phyloP scores from a whole-genome alignment of 2,329 filamentous ascomycete genomes.

The Lachnellula occidentalis region DNA sequence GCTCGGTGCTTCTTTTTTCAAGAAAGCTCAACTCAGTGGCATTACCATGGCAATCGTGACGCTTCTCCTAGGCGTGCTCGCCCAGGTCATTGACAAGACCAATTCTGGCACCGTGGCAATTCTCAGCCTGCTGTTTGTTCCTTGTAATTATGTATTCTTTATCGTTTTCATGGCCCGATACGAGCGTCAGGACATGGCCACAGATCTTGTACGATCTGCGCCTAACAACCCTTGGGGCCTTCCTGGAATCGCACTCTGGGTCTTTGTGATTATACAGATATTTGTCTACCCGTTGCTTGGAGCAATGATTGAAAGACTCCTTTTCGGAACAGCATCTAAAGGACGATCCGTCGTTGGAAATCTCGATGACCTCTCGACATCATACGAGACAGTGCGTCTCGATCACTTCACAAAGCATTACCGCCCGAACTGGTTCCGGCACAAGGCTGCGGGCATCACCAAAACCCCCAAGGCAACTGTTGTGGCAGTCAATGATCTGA shows the following conservation, averaged over 20 bases:
- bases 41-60: conserved; percentile 69
- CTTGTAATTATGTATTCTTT: conserved; percentile 85
- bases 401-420: conserved; percentile 75
- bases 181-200: conserved; percentile 55
- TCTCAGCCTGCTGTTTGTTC: conserved; percentile 72
- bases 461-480: conserved; percentile 55
- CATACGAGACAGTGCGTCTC: conserved; percentile 57
- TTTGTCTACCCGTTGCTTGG: conserved; percentile 72
- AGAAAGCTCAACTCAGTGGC: conserved; percentile 80
- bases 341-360: conserved; percentile 47
- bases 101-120: conserved; percentile 59
- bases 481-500: conserved; percentile 71
- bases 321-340: conserved; percentile 70
- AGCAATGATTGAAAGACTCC: conserved; percentile 63
- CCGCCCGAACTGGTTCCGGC: conserved; percentile 55
- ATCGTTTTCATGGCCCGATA: conserved; percentile 70
- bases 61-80: conserved; percentile 73
- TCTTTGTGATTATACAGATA: conserved; percentile 73
- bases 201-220: conserved; percentile 56
- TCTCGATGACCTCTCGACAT: conserved; percentile 5
- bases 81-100: conserved; percentile 63
- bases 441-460: conserved; percentile 33
- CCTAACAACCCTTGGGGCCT: conserved; percentile 63
- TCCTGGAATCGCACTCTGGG: conserved; percentile 70
- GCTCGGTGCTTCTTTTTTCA: conserved; percentile 77